Evolutionary conservation across 805 yeast genomes (phyloP).

Genomic region (Kodamaea hsintzibuensis): DNA sequence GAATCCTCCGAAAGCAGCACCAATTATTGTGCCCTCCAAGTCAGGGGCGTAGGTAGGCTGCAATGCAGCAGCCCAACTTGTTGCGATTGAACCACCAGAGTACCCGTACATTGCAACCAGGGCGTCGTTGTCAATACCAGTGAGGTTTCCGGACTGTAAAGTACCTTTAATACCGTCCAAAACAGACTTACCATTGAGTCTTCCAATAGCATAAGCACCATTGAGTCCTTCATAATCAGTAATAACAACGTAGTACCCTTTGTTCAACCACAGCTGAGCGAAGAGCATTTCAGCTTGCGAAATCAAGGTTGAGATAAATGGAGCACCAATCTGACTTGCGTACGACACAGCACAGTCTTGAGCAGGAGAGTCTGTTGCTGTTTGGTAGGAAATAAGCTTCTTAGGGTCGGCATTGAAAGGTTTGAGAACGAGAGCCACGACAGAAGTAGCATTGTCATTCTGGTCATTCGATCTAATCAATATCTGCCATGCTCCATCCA

Average conservation of each 20-base stretch:
- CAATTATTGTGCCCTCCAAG: slow-evolving; percentile 17
- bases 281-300: slow-evolving; percentile 17
- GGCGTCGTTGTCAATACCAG: slow-evolving; percentile 20
- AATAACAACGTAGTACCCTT: slow-evolving; percentile 21
- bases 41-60: slow-evolving; percentile 29
- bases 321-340: slow-evolving; percentile 17
- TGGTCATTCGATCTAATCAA: slow-evolving; percentile 19
- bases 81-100: slow-evolving; percentile 27
- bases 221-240: slow-evolving; percentile 25
- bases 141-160: slow-evolving; percentile 17
- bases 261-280: slow-evolving; percentile 16
- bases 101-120: slow-evolving; percentile 22
- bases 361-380: slow-evolving; percentile 29
- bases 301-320: slow-evolving; percentile 1
- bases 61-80: slow-evolving; percentile 26
- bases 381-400: slow-evolving; percentile 29
- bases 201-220: slow-evolving; percentile 20
- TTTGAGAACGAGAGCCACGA: slow-evolving; percentile 29
- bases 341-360: slow-evolving; percentile 31
- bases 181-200: slow-evolving; percentile 19
- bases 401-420: slow-evolving; percentile 29
- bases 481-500: slow-evolving; percentile 16
- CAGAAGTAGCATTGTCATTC: slow-evolving; percentile 25
- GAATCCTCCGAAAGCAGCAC: slow-evolving; percentile 39
- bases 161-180: slow-evolving; percentile 21